Evolutionary conservation across 2,329 filamentous ascomycete species (phyloP), one percentile per base, ranked within the genome.

Genomic region (Alternaria ethzedia): DNA sequence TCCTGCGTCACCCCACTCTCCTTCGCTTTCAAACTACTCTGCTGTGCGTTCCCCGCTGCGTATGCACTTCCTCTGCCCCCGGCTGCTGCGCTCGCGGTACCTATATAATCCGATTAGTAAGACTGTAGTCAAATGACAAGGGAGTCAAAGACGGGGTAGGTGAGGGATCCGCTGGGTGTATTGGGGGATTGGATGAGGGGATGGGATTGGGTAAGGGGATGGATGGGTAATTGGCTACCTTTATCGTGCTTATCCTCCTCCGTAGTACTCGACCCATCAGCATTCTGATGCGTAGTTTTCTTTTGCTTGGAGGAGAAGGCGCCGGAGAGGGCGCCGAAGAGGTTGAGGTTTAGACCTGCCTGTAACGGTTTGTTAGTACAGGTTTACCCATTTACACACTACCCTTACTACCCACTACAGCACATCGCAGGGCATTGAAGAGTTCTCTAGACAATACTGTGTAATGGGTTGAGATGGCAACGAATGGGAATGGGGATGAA

Each of bases 251-350:
- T 60, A 6, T 78, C 71, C 26, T 79, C 76, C 2, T 2, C 3
- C 2, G 55, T 63, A 1, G 59, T 57, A 3, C 49, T 61, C 10
- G 70, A 74, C 0, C 77, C 78, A 56, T 79, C 75, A 1, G 70
- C 57, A 11, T 71, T 68, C 8, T 63, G 63, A 41, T 75, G 70
- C 6, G 76, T 79, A 0, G 73, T 76, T 50, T 79, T 79, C 50
- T 70, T 76, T 8, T 64, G 67, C 54, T 70, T 71, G 8, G 74
- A 77, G 17, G 60, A 66, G 20, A 80, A 69, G 25, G 72, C 74
- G 65, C 77, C 77, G 15, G 69, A 73, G 9, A 80, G 72, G 49
- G 78, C 76, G 62, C 74, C 77, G 59, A 79, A 70, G 63, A 80
- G 59, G 61, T 79, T 80, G 50, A 80, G 68, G 58, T 77, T 80